These are phyloP conservation scores for Acer campestre DNA, from an alignment of 345 rosid species.

Conservation along the genomic window DNA sequence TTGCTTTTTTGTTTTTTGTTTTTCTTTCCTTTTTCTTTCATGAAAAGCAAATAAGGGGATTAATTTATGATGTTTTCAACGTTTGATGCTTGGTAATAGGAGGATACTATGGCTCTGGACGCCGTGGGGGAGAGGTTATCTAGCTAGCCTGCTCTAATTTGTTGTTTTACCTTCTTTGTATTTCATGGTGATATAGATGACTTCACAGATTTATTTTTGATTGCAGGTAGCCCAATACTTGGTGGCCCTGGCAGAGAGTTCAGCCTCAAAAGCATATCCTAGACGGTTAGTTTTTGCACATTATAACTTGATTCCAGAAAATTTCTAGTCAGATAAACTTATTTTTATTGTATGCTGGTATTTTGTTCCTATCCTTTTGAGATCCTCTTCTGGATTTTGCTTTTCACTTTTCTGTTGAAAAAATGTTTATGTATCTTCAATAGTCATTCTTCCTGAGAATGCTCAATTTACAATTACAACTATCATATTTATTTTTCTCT, in stretches of 20 bases:
- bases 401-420: neutral
- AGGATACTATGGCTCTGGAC: slow-evolving; percentile 97
- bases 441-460: slow-evolving; percentile 1
- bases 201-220: neutral
- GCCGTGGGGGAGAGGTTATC: slow-evolving; percentile 87
- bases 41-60: slow-evolving; percentile 18
- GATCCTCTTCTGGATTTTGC: neutral
- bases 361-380: neutral
- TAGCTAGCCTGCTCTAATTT: slow-evolving; percentile 20
- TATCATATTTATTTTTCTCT: neutral
- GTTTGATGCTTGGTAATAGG: slow-evolving; percentile 46
- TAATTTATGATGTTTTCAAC: slow-evolving; percentile 6
- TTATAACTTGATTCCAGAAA: neutral
- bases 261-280: slow-evolving; percentile 66
- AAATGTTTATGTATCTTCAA: neutral
- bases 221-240: slow-evolving; percentile 90
- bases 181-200: neutral
- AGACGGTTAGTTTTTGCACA: slow-evolving; percentile 52
- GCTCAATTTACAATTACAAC: neutral
- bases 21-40: slow-evolving; percentile 6
- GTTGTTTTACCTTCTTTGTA: neutral
- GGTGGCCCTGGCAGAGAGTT: slow-evolving; percentile 81
- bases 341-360: neutral
- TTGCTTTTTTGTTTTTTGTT: slow-evolving; percentile 5
- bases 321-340: neutral